Conservation (phyloP, 2,329 filamentous ascomycete species). For the Biscogniauxia marginata region DNA sequence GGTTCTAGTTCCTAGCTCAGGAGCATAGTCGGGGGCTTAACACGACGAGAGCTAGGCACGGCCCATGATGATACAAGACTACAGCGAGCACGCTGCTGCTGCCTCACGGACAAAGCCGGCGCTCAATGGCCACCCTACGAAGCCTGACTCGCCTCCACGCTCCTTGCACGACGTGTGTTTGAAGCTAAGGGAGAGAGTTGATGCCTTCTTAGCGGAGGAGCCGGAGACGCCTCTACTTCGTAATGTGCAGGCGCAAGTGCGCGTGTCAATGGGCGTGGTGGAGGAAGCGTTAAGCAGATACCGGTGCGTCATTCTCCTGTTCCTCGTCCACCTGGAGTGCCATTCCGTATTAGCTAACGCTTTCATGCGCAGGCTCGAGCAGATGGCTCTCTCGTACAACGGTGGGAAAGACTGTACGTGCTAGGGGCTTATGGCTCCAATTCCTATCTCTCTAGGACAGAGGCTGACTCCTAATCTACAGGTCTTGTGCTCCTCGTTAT, state of each 20-base stretch:
- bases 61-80: constrained; percentile 14
- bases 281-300: constrained; percentile 74
- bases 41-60: not conserved
- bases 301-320: constrained; percentile 50
- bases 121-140: constrained; percentile 13
- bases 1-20: not conserved
- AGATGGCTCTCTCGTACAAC: constrained; percentile 92
- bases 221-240: constrained; percentile 55
- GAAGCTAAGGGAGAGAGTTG: constrained; percentile 57
- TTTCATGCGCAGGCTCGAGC: constrained; percentile 55
- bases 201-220: constrained; percentile 57
- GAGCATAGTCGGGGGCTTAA: not conserved
- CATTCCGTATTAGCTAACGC: constrained; percentile 3
- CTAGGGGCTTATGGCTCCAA: not conserved
- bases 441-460: not conserved
- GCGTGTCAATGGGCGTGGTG: constrained; percentile 70
- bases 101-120: constrained; percentile 2
- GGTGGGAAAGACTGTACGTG: constrained; percentile 84
- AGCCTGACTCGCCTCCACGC: constrained; percentile 6
- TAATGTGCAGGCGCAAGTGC: constrained; percentile 72
- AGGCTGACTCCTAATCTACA: constrained; percentile 2
- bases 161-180: constrained; percentile 19
- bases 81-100: constrained; percentile 5
- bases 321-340: constrained; percentile 1
- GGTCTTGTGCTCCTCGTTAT: constrained; percentile 80